A percentile compares a stretch with the other conserved stretches of the same genome.
These are phyloP conservation scores for Viola odorata DNA, from an alignment of 345 rosid genomes.

Conservation along the genomic window DNA sequence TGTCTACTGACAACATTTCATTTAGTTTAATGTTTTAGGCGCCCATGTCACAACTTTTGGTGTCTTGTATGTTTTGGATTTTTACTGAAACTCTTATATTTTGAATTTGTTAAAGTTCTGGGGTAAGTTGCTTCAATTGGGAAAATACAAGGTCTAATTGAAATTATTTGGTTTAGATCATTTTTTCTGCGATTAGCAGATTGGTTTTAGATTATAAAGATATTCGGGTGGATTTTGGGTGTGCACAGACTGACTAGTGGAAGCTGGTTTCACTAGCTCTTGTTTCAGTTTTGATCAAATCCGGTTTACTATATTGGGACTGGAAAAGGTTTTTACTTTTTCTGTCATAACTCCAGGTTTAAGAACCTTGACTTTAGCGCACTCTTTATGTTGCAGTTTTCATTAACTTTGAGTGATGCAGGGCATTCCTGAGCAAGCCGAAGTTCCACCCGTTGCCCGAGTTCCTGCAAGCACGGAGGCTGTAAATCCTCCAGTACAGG, in stretches of 20 bases:
- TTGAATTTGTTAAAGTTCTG: too few species aligned
- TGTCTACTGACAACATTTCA: too few species aligned
- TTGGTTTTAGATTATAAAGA: neutral
- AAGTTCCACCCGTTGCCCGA: slow-evolving; percentile 41
- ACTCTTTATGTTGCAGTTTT: neutral
- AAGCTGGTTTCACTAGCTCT: neutral
- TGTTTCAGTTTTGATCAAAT: neutral
- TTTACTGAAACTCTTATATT: too few species aligned
- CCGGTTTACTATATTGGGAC: neutral
- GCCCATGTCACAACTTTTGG: too few species aligned
- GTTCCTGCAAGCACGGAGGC: slow-evolving; percentile 42
- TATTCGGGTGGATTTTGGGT: neutral
- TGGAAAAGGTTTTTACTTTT: neutral
- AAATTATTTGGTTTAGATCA: too few species aligned
- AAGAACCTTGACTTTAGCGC: neutral
- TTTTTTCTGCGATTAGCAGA: neutral
- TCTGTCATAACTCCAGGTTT: neutral
- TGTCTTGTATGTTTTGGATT: too few species aligned
- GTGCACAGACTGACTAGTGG: neutral
- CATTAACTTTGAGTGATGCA: slow-evolving; percentile 11
- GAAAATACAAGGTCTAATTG: too few species aligned
- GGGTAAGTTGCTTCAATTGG: too few species aligned
- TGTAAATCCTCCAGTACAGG: slow-evolving; percentile 47
- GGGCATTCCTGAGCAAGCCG: slow-evolving; percentile 87
- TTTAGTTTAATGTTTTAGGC: too few species aligned